Base-by-base conservation (phyloP, 257 asterid genomes). In the Solanum pinnatisectum region DNA sequence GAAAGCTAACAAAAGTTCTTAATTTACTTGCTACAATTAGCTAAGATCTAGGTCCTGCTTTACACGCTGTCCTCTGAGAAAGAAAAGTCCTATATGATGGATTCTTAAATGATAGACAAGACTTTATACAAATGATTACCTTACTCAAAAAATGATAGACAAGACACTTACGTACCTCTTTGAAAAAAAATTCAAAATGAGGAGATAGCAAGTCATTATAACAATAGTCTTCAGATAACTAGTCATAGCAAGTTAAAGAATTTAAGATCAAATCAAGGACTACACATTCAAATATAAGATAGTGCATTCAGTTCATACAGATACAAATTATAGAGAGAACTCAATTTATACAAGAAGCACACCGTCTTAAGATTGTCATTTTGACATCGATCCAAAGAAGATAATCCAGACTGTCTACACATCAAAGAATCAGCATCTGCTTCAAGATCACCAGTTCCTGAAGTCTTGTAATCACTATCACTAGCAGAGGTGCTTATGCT, bases 381-480 rank as follows among this genome's bases (percentile, higher is more conserved):
- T 87, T 91, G 95, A 88, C 92, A 92, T 89, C 89, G 96, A 86
- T 94, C 96, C 89, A 91, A 85, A 10, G 98, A 95, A 89, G 98
- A 96, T 90, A 97, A 89, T 83, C 98, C 99, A 92, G 99, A 92
- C 91, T 94, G 98, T 90, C 96, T 92, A 89, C 98, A 92, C 91
- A 91, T 91, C 59, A 94, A 87, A 90, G 99, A 97, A 92, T 97
- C 99, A 40, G 99, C 99, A 93, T 97, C 99, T 70, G 99, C 99
- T 89, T 97, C 99, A 30, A 96, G 98, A 90, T 97, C 99, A 68
- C 95, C 96, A 88, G 92, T 89, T 88, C 95, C 98, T 91, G 92
- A 88, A 87, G 94, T 90, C 94, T 91, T 94, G 89, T 88, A 91
- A 89, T 95, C 99, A 88, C 98, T 93, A 82, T 95, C 99, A 87